Conservation (phyloP, 345 rosid genomes). For the Aethionema arabicum region DNA sequence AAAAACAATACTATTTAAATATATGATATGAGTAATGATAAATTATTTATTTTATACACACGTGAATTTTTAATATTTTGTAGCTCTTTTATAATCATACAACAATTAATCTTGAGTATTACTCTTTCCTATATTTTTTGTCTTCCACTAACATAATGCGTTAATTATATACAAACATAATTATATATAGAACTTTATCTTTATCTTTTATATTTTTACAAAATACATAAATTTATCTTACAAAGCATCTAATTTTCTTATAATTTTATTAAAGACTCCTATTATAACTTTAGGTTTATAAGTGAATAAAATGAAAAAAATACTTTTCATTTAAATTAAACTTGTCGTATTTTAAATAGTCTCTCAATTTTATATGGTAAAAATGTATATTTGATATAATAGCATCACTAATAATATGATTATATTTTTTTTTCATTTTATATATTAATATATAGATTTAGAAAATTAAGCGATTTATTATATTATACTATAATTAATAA, state of each 20-base stretch:
- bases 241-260: too few relatives aligned
- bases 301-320: too few relatives aligned
- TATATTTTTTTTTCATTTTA: not conserved
- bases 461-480: not conserved
- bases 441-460: not conserved
- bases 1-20: not conserved
- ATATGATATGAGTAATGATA: constrained; percentile 16
- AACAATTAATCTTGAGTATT: constrained; percentile 29
- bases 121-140: constrained; percentile 27
- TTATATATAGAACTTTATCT: not conserved
- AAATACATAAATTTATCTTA: too few relatives aligned
- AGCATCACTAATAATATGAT: not conserved
- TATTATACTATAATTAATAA: constrained; percentile 12
- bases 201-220: not conserved
- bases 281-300: too few relatives aligned
- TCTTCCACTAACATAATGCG: constrained; percentile 32
- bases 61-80: constrained; percentile 21
- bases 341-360: too few relatives aligned
- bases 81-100: constrained; percentile 23
- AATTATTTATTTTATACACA: constrained; percentile 5
- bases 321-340: too few relatives aligned
- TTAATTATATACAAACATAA: constrained; percentile 3
- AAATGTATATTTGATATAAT: not conserved
- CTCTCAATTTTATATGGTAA: too few relatives aligned
- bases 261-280: too few relatives aligned